These are phyloP conservation scores for Suillus americanus DNA, from an alignment of 768 basidiomycete genomes.

Conservation along the genomic window DNA sequence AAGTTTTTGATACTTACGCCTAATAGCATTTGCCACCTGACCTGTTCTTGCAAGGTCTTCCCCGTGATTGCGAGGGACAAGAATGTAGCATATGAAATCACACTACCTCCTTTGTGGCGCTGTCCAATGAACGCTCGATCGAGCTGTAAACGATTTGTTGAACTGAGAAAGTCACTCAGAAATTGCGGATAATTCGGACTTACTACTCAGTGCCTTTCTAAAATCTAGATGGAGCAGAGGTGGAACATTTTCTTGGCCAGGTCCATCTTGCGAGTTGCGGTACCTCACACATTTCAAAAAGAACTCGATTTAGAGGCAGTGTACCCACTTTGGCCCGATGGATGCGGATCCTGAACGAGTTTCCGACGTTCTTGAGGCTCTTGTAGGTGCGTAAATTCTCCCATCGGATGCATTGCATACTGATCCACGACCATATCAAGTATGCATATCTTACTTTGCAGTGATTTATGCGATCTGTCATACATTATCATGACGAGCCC, in stretches of 20 bases:
- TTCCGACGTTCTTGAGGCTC: neutral
- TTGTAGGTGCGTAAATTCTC: neutral
- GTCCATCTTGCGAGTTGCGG: neutral
- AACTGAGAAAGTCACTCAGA: neutral
- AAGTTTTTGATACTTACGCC: neutral
- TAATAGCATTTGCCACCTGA: neutral
- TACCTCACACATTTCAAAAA: neutral
- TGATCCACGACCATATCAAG: neutral
- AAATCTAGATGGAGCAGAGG: neutral
- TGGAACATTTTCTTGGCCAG: neutral
- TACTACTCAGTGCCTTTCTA: neutral
- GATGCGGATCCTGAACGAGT: neutral
- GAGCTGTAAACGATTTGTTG: neutral
- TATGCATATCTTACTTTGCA: neutral
- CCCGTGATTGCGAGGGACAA: neutral
- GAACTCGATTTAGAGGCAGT: neutral
- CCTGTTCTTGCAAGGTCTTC: neutral
- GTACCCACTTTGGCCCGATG: neutral
- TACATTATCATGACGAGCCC: neutral
- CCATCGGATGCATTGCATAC: neutral
- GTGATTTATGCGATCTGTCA: neutral
- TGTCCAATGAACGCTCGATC: neutral
- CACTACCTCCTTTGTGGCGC: neutral
- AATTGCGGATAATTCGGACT: neutral
- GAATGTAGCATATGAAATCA: neutral